Conservation (phyloP, 257 asterid genomes). For the Solanum clarkiae region DNA sequence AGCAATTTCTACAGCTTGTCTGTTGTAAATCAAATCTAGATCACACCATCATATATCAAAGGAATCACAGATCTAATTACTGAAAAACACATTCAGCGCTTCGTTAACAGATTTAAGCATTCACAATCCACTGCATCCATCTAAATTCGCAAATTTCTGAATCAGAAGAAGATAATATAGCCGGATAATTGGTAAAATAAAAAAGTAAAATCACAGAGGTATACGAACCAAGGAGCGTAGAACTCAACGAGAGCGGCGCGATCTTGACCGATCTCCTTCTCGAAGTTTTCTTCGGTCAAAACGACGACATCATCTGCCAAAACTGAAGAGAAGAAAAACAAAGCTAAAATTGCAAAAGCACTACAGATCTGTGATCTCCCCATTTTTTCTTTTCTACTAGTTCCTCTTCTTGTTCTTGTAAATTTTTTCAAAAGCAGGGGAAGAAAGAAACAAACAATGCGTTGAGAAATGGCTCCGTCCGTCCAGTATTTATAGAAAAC, state of each 20-base stretch:
- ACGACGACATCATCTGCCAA: constrained; percentile 63
- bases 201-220: background rate
- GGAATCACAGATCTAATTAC: background rate
- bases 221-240: constrained; percentile 77
- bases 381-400: constrained; percentile 17
- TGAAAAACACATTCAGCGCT: background rate
- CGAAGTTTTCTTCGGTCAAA: constrained; percentile 74
- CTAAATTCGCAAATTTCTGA: background rate
- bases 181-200: background rate
- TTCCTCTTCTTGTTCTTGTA: background rate
- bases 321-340: constrained; percentile 30
- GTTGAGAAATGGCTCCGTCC: background rate
- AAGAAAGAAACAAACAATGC: background rate
- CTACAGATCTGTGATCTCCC: constrained; percentile 27
- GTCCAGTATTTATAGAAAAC: background rate
- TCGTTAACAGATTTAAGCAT: background rate
- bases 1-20: background rate
- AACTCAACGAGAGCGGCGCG: constrained; percentile 87
- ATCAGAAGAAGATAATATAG: background rate
- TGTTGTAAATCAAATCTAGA: background rate
- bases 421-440: background rate
- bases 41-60: background rate
- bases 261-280: constrained; percentile 81
- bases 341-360: constrained; percentile 16
- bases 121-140: background rate